These are phyloP conservation scores for Flagelloscypha sp. DNA, from an alignment of 768 basidiomycete species.

Conservation along the genomic window DNA sequence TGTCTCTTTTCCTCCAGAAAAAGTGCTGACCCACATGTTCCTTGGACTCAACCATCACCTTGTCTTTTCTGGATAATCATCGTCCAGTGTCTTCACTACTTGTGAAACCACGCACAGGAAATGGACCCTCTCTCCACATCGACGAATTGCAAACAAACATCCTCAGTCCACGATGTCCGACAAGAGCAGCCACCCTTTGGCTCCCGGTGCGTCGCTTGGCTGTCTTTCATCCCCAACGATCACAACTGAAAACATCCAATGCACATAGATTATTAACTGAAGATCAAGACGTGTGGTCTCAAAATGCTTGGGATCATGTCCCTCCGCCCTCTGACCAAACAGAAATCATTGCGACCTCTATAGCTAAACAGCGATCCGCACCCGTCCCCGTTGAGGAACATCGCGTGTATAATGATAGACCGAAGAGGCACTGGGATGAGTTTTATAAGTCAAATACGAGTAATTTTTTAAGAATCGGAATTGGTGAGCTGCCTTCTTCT, in stretches of 20 bases:
- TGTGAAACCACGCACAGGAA: neutral
- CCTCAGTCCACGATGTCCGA: conserved; percentile 57
- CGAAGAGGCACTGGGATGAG: conserved; percentile 74
- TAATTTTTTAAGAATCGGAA: conserved; percentile 95
- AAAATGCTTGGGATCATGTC: conserved; percentile 92
- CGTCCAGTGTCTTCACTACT: neutral
- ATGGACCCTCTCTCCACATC: too few relatives aligned
- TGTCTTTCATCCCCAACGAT: conserved; percentile 6
- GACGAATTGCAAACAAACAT: conserved; percentile 27
- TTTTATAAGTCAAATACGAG: conserved; percentile 82
- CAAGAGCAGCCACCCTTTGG: conserved; percentile 61
- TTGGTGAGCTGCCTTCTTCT: conserved; percentile 42
- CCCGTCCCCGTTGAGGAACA: conserved; percentile 75
- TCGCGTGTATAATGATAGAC: conserved; percentile 61
- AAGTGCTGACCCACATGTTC: conserved; percentile 18
- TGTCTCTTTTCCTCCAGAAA: conserved; percentile 1
- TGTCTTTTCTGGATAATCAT: neutral
- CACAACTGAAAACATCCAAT: too few relatives aligned
- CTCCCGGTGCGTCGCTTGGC: conserved; percentile 42
- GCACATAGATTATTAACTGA: conserved; percentile 62
- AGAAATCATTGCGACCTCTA: conserved; percentile 59
- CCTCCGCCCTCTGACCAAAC: conserved; percentile 75
- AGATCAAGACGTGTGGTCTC: conserved; percentile 69
- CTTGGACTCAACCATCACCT: neutral
- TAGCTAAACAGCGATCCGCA: conserved; percentile 58